Evolutionary conservation across 2,329 filamentous ascomycete species (phyloP).

Genomic region (Dactylellina sp.): DNA sequence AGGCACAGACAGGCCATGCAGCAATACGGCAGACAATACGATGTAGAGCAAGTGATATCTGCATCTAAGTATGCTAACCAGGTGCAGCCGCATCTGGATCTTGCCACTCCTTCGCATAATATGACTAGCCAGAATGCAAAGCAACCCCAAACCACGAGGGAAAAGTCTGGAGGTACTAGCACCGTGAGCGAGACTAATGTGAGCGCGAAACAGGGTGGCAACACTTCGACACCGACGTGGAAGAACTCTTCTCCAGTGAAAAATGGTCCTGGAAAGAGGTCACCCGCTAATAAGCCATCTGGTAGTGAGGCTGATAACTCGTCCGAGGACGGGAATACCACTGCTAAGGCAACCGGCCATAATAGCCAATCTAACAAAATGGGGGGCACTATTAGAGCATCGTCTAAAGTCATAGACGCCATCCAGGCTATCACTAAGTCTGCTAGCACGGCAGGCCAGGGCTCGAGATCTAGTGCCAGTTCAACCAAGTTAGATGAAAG

Average conservation of each 20-base stretch:
- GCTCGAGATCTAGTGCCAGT: constrained; percentile 24
- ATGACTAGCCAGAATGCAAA: constrained; percentile 27
- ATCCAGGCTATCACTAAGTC: constrained; percentile 55
- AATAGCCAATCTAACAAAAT: constrained; percentile 32
- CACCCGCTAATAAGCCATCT: constrained; percentile 18
- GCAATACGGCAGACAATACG: constrained; percentile 43
- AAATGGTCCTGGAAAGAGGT: constrained; percentile 41
- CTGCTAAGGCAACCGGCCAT: constrained; percentile 21
- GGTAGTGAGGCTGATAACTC: constrained; percentile 50
- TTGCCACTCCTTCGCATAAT: constrained; percentile 42
- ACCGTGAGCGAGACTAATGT: constrained; percentile 9
- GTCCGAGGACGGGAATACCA: constrained; percentile 44
- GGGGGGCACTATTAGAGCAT: constrained; percentile 39
- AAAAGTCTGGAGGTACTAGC: constrained; percentile 25
- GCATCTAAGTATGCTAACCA: constrained; percentile 38
- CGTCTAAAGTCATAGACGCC: constrained; percentile 34
- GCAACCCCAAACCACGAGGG: constrained; percentile 20
- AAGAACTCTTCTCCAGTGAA: constrained; percentile 38
- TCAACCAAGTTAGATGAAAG: constrained; percentile 43
- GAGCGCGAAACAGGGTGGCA: constrained; percentile 28
- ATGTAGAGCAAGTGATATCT: constrained; percentile 38
- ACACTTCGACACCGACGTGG: constrained; percentile 16
- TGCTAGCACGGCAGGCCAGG: constrained; percentile 45
- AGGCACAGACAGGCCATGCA: constrained; percentile 46
- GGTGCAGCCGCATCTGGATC: constrained; percentile 43